Evolutionary conservation across 2,329 filamentous ascomycete species (phyloP).

Genomic region (Ilyonectria sp.): DNA sequence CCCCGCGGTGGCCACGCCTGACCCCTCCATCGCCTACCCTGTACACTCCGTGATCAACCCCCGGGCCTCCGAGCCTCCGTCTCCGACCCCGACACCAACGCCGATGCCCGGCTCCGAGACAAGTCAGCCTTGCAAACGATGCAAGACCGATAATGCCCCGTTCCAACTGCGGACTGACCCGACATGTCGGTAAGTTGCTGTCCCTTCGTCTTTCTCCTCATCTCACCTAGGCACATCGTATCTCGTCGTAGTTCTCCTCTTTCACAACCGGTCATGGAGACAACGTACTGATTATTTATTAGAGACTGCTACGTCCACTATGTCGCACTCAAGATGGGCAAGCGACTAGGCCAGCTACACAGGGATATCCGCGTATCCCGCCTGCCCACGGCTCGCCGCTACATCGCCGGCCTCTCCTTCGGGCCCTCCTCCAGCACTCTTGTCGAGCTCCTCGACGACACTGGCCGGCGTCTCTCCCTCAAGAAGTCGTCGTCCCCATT

Average conservation of each 20-base stretch:
- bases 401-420: constrained; percentile 86
- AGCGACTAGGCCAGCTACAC: constrained; percentile 73
- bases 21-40: constrained; percentile 39
- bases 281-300: constrained; percentile 20
- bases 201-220: background rate
- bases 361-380: constrained; percentile 60
- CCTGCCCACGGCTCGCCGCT: constrained; percentile 55
- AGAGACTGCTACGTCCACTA: constrained; percentile 83
- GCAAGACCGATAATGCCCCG: constrained; percentile 50
- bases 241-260: background rate
- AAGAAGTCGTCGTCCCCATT: constrained; percentile 78
- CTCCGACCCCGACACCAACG: constrained; percentile 2
- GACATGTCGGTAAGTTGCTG: constrained; percentile 50
- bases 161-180: constrained; percentile 51
- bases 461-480: constrained; percentile 75
- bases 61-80: constrained; percentile 7
- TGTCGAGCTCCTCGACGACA: constrained; percentile 81
- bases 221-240: background rate
- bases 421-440: constrained; percentile 86
- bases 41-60: constrained; percentile 23
- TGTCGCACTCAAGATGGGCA: constrained; percentile 83
- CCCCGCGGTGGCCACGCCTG: background rate
- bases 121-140: constrained; percentile 51
- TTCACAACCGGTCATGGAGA: background rate
- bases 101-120: constrained; percentile 41